A percentile compares a stretch with the other conserved stretches of the same genome.
Evolutionary conservation across 2,329 filamentous ascomycete genomes (phyloP).

Genomic region (Pseudopyrenochaeta lycopersici): DNA sequence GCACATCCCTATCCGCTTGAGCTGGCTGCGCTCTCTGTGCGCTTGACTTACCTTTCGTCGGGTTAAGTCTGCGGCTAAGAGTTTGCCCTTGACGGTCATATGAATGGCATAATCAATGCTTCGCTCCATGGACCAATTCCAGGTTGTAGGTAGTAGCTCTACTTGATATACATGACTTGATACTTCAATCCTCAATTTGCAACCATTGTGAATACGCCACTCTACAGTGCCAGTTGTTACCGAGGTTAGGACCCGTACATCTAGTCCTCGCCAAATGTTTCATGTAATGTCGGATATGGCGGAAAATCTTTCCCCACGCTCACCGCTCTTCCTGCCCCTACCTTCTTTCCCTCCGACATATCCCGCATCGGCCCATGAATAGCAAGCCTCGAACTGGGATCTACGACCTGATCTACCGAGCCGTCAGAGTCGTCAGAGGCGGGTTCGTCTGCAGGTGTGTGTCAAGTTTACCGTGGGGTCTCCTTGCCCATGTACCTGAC

Average conservation of each 20-base stretch:
- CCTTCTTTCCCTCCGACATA: background rate
- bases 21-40: background rate
- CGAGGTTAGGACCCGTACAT: no score
- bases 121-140: no score
- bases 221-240: no score
- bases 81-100: no score
- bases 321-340: constrained; percentile 2
- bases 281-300: background rate
- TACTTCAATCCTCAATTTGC: background rate
- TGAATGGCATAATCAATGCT: no score
- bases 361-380: background rate
- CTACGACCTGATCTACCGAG: background rate
- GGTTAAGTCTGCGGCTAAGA: no score
- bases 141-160: no score
- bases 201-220: no score
- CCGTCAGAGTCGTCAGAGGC: background rate
- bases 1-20: background rate
- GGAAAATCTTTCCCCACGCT: background rate
- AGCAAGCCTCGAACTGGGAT: background rate
- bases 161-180: background rate
- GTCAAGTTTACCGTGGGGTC: background rate
- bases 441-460: background rate
- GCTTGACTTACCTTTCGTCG: background rate
- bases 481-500: background rate
- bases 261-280: background rate